Conservation (phyloP, 805 yeast genomes). For the Yueomyces sp. region DNA sequence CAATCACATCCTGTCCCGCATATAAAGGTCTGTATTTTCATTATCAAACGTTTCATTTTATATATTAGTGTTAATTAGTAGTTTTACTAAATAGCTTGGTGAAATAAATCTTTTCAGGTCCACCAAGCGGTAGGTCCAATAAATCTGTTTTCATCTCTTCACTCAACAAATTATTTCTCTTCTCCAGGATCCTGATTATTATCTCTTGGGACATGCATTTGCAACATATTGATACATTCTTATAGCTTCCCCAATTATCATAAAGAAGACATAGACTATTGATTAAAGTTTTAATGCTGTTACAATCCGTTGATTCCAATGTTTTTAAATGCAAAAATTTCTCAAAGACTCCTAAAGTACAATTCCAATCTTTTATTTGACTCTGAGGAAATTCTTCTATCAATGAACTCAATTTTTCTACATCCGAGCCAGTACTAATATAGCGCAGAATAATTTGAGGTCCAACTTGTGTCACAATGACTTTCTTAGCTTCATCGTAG, state of each 20-base stretch:
- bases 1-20: no score
- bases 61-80: no score
- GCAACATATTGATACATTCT: constrained; percentile 34
- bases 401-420: constrained; percentile 26
- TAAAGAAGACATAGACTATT: constrained; percentile 33
- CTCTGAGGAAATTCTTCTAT: constrained; percentile 31
- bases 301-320: constrained; percentile 21
- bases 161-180: background rate
- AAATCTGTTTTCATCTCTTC: constrained; percentile 1
- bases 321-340: constrained; percentile 19
- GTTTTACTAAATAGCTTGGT: background rate
- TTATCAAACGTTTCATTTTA: no score
- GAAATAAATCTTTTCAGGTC: constrained; percentile 22
- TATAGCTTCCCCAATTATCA: constrained; percentile 16
- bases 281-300: constrained; percentile 20
- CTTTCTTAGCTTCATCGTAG: constrained; percentile 50
- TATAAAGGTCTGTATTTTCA: no score
- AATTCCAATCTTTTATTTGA: constrained; percentile 35
- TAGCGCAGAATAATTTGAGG: constrained; percentile 42
- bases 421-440: constrained; percentile 18
- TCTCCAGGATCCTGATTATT: constrained; percentile 7
- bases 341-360: constrained; percentile 46
- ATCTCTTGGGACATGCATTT: constrained; percentile 39
- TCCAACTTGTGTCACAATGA: constrained; percentile 47
- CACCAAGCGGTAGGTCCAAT: constrained; percentile 14